Evolutionary conservation across 2,329 filamentous ascomycete species (phyloP), one percentile per base, ranked within the genome.

Genomic region (Microcera coccophila): DNA sequence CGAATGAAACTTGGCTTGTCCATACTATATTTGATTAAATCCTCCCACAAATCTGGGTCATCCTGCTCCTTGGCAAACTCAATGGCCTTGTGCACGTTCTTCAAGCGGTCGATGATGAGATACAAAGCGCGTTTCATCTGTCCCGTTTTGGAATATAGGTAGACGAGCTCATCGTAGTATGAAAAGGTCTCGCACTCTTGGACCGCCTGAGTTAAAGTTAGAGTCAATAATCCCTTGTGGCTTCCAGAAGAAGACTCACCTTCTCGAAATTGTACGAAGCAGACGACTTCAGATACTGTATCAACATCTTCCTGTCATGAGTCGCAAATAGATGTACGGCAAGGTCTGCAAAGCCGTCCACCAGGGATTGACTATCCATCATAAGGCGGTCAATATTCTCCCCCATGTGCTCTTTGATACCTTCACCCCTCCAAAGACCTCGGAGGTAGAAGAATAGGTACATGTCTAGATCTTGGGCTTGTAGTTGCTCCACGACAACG

Each of bases 1-100:
- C 88, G 84, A 53, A 98, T 97, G 68, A 98, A 98, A 31, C 81
- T 81, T 1, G 93, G 93, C 61, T 96, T 95, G 68, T 96, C 90
- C 93, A 98, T 97, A 47, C 87, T 91, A 65, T 97, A 97, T 55
- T 91, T 82, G 5, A 98, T 78, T 7, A 98, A 75, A 59, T 97
- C 90, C 51, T 95, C 87, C 93, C 93, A 98, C 0, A 98, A 75
- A 55, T 96, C 90, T 0, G 84, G 82, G 57, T 96, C 90, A 50
- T 93, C 84, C 61, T 97, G 90, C 48, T 90, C 85, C 64, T 96
- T 96, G 41, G 90, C 90, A 59, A 98, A 98, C 2, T 85, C 79
- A 54, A 98, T 98, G 8, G 93, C 93, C 54, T 93, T 90, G 38
- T 84, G 85, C 38, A 97, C 90, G 61, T 98, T 88, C 45, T 84